A percentile compares a stretch with the other conserved stretches of the same genome.
Evolutionary conservation across 345 rosid species (phyloP).

Genomic region (Gossypium anomalum): DNA sequence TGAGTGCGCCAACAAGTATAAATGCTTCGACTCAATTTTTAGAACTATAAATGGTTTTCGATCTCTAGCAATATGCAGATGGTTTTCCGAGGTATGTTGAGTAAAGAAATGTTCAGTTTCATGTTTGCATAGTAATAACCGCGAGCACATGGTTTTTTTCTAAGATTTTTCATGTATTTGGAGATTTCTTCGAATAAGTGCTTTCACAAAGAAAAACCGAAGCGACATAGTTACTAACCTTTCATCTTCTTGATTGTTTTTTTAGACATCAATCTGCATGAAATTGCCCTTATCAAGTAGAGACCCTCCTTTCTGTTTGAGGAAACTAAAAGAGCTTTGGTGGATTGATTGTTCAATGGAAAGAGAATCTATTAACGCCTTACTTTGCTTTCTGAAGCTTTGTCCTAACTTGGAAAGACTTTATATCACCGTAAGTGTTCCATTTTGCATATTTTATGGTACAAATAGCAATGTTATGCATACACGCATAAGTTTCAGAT

Average conservation of each 20-base stretch:
- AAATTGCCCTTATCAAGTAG: neutral
- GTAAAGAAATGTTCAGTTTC: no score
- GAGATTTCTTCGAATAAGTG: neutral
- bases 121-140: no score
- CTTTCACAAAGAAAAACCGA: neutral
- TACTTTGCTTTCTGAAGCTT: neutral
- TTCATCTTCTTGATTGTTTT: neutral
- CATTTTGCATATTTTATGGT: neutral
- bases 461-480: neutral
- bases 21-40: neutral
- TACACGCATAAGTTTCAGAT: neutral
- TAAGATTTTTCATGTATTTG: neutral
- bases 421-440: neutral
- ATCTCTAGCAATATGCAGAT: neutral
- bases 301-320: neutral
- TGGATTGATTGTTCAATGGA: conserved; percentile 11
- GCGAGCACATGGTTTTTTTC: no score
- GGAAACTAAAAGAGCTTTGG: neutral
- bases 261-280: neutral
- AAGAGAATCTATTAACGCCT: neutral
- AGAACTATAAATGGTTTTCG: neutral
- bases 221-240: neutral
- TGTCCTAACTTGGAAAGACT: conserved; percentile 1
- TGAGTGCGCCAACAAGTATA: neutral
- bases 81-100: neutral